A percentile compares a stretch with the other conserved stretches of the same genome.
Evolutionary conservation across 768 basidiomycete species (phyloP).

Genomic region (Rhodotorula diobovata): DNA sequence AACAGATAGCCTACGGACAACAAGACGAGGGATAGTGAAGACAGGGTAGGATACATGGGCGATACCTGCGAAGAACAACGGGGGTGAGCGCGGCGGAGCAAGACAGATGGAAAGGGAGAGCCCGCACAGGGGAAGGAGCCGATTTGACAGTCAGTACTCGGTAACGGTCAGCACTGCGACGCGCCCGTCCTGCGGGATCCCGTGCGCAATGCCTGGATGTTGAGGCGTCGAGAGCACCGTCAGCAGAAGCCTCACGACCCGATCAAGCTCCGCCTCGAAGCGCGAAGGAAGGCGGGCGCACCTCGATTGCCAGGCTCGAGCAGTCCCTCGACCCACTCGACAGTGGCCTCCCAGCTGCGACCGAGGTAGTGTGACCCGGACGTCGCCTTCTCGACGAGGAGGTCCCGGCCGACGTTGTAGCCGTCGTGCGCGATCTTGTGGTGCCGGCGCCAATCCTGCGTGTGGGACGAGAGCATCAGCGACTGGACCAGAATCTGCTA

Average conservation of each 20-base stretch:
- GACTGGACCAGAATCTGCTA: too few relatives aligned
- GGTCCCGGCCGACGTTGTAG: conserved; percentile 77
- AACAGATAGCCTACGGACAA: too few relatives aligned
- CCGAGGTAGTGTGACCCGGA: conserved; percentile 61
- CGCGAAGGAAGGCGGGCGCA: too few relatives aligned
- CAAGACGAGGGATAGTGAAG: too few relatives aligned
- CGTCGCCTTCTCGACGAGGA: conserved; percentile 62
- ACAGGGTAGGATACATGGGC: too few relatives aligned
- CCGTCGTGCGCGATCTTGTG: conserved; percentile 74
- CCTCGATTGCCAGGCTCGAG: conserved; percentile 66
- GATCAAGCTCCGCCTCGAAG: not conserved
- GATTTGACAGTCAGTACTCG: too few relatives aligned
- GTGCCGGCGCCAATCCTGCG: conserved; percentile 33
- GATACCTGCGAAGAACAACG: too few relatives aligned
- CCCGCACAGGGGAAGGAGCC: too few relatives aligned
- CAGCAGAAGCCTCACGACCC: too few relatives aligned
- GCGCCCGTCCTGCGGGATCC: conserved; percentile 71
- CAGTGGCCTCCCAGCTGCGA: conserved; percentile 68
- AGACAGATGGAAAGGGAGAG: too few relatives aligned
- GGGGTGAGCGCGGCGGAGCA: too few relatives aligned
- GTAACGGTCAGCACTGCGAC: conserved; percentile 70
- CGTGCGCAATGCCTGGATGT: conserved; percentile 81
- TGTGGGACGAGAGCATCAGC: not conserved
- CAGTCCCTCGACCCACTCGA: conserved; percentile 66
- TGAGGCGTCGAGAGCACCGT: too few relatives aligned